Evolutionary conservation across 2,329 filamentous ascomycete species (phyloP).

Genomic region (Epichloe uncinata): DNA sequence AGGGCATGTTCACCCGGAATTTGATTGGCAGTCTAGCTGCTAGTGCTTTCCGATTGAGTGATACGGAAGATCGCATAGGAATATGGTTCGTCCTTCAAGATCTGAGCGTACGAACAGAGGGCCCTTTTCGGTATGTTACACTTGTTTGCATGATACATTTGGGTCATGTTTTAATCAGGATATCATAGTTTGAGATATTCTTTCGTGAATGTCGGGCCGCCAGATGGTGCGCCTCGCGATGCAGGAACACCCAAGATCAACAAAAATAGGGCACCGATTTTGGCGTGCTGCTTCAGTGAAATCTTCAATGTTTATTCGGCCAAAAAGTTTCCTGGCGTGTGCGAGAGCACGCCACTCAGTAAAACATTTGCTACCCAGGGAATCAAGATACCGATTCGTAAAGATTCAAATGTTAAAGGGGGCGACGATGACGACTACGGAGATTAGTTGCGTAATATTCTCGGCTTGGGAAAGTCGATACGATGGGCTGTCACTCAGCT

Average conservation of each 20-base stretch:
- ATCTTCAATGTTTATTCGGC: conserved; percentile 89
- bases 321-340: conserved; percentile 98
- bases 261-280: conserved; percentile 62
- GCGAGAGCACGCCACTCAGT: conserved; percentile 81
- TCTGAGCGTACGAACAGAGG: conserved; percentile 85
- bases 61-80: conserved; percentile 66
- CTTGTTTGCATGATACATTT: background rate
- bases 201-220: conserved; percentile 71
- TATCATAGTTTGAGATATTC: conserved; percentile 44
- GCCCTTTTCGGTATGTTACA: conserved; percentile 60
- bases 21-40: conserved; percentile 85
- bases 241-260: conserved; percentile 42
- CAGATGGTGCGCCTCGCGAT: conserved; percentile 22
- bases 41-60: conserved; percentile 72
- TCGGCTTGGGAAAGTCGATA: background rate
- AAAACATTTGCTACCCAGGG: conserved; percentile 89
- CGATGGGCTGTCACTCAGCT: background rate
- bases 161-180: conserved; percentile 8
- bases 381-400: conserved; percentile 92
- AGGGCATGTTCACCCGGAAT: conserved; percentile 87
- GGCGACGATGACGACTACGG: conserved; percentile 38
- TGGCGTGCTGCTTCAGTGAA: conserved; percentile 77
- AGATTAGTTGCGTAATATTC: conserved; percentile 10
- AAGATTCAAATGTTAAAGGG: conserved; percentile 53
- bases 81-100: conserved; percentile 98